Percentiles rank a stretch among this genome's conserved stretches.
Evolutionary conservation across 2,329 filamentous ascomycete genomes (phyloP).

Genomic region (Colletotrichum sp.): DNA sequence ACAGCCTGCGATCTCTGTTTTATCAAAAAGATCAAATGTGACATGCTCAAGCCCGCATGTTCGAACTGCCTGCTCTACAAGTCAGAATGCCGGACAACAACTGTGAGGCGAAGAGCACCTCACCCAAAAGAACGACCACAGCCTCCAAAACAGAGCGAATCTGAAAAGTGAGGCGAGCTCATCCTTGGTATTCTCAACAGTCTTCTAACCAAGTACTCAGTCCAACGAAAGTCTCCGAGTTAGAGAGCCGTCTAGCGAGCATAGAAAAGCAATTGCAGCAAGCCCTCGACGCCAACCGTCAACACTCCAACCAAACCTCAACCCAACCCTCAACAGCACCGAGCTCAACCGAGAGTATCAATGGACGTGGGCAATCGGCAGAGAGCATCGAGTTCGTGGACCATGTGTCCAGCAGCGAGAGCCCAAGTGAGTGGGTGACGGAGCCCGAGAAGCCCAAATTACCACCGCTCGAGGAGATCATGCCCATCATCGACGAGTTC

Average conservation of each 20-base stretch:
- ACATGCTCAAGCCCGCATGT: constrained; percentile 47
- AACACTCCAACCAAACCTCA: background rate
- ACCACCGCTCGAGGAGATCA: constrained; percentile 37
- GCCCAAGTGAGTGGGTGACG: background rate
- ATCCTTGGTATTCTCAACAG: too few relatives aligned
- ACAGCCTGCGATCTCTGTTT: constrained; percentile 49
- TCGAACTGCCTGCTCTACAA: constrained; percentile 49
- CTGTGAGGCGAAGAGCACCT: constrained; percentile 27
- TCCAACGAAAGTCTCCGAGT: constrained; percentile 11
- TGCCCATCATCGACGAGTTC: constrained; percentile 41
- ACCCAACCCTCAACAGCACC: background rate
- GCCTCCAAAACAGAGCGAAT: constrained; percentile 5
- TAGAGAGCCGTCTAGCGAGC: constrained; percentile 31
- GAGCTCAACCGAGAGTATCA: background rate
- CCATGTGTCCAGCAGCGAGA: background rate
- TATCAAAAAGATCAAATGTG: constrained; percentile 52
- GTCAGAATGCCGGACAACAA: constrained; percentile 40
- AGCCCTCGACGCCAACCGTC: constrained; percentile 27
- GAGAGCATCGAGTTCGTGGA: background rate
- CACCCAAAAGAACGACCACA: constrained; percentile 16
- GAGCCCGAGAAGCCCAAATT: constrained; percentile 25
- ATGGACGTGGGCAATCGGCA: background rate
- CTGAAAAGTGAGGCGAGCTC: background rate
- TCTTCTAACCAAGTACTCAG: background rate
- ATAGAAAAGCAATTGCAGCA: constrained; percentile 37